Base-by-base conservation (phyloP, 192 early-diverging fungal species). In the Backusella luteola region DNA sequence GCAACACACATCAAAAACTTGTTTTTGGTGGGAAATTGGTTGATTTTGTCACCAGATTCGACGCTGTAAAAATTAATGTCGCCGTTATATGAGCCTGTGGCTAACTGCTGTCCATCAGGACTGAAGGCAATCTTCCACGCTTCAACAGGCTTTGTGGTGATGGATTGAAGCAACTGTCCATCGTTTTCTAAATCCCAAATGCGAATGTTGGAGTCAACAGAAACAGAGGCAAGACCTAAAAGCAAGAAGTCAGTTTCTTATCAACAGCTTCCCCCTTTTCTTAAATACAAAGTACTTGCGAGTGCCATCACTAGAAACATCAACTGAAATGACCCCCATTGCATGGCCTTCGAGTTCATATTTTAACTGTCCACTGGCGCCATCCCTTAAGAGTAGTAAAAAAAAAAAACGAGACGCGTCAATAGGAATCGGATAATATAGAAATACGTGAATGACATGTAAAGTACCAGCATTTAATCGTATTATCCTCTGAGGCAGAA, bases 1-100 rank as follows among this genome's bases (percentile, higher is more conserved):
- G 93, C 94, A 34, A 93, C 81, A 63, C 86, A 89, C 89, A 95
- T 91, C n/a, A 93, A 81, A 73, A 95, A 96, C 73, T 93, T 93
- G 32, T 89, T 89, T 35, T 87, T 83, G 12, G 92, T 94, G 36
- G 90, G 86, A 34, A 95, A 86, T 0, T 84, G 80, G 21, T 88
- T 83, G 21, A 90, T 91, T 75, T 92, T 93, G 53, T 86, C 85
- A 14, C 92, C 89, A 11, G 84, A 88, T 67, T 93, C 93, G 6
- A 91, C 83, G 34, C 83, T 88, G 85, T 89, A 96, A 8, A 90
- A 74, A 52, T 93, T 92, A 34, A 96, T 78, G 71, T 92, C 84
- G 36, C 95, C 95, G 4, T 83, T 82, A 68, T 94, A 89, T 3
- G 93, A 86, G 38, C 94, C 94, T 4, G 93, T 88, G 12, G 91